Evolutionary conservation across 2,329 filamentous ascomycete genomes (phyloP).

Genomic region (Ophioceras dolichostomum): DNA sequence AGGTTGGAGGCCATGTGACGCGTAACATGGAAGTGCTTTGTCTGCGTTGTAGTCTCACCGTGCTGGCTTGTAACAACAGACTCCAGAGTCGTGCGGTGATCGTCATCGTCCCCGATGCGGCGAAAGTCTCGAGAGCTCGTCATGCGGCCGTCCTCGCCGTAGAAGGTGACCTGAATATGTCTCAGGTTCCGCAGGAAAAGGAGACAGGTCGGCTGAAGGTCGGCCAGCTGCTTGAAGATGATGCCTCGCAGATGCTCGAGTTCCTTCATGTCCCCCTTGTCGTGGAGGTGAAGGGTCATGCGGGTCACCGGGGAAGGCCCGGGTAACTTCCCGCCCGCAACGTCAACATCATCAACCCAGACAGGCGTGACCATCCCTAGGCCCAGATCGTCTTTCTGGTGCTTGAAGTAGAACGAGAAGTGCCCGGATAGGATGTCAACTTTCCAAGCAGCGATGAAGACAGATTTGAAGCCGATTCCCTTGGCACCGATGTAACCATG

Average conservation of each 20-base stretch:
- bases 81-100: conserved; percentile 6
- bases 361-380: conserved; percentile 36
- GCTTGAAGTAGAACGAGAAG: conserved; percentile 30
- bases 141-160: conserved; percentile 8
- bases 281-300: conserved; percentile 24
- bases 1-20: conserved; percentile 15
- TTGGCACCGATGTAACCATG: conserved; percentile 32
- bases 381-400: conserved; percentile 25
- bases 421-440: conserved; percentile 30
- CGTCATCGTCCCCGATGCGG: conserved; percentile 2
- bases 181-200: conserved; percentile 29
- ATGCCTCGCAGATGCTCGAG: conserved; percentile 9
- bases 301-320: conserved; percentile 14
- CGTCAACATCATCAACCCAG: conserved; percentile 28
- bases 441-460: conserved; percentile 31
- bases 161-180: conserved; percentile 17
- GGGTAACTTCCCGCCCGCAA: conserved; percentile 5
- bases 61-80: background rate
- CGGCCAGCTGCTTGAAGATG: conserved; percentile 20
- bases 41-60: background rate
- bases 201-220: conserved; percentile 24
- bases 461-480: conserved; percentile 38
- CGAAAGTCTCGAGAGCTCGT: background rate
- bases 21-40: conserved; percentile 17
- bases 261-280: conserved; percentile 10